phyloP scores from a whole-genome alignment of 2,329 filamentous ascomycete genomes.

The Periglandula ipomoeae region DNA sequence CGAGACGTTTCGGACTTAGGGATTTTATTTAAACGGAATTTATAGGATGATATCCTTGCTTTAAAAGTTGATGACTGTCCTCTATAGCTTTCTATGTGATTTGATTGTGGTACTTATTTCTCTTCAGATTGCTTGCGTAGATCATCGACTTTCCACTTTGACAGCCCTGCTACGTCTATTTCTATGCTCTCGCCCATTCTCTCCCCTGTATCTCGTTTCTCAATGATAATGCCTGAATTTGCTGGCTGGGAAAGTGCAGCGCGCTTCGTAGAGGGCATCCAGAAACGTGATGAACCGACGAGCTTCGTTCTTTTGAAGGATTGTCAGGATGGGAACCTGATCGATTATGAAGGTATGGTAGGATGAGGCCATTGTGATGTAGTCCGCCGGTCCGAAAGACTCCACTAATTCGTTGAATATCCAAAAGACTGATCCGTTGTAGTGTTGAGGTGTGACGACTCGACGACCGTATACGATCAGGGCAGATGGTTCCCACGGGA shows the following conservation, averaged over 20 bases:
- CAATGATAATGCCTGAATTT: slow-evolving; percentile 3
- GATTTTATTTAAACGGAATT: too few relatives aligned
- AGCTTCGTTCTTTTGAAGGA: slow-evolving; percentile 70
- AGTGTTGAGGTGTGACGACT: slow-evolving; percentile 48
- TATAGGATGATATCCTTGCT: too few relatives aligned
- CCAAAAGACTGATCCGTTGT: slow-evolving; percentile 52
- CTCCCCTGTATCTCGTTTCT: slow-evolving; percentile 15
- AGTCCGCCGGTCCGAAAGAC: slow-evolving; percentile 69
- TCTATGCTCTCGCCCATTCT: slow-evolving; percentile 25
- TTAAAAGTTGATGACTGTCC: too few relatives aligned
- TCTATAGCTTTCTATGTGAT: too few relatives aligned
- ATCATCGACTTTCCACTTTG: slow-evolving; percentile 27
- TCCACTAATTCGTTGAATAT: slow-evolving; percentile 60
- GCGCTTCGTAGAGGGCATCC: slow-evolving; percentile 74
- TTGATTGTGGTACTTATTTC: slow-evolving; percentile 4
- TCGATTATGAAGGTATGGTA: slow-evolving; percentile 73
- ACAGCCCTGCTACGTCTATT: slow-evolving; percentile 29
- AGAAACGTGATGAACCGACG: slow-evolving; percentile 71
- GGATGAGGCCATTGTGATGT: slow-evolving; percentile 69
- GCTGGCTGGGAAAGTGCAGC: slow-evolving; percentile 36
- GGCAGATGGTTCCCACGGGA: slow-evolving; percentile 33
- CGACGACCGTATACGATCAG: slow-evolving; percentile 54
- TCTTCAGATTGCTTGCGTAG: slow-evolving; percentile 18
- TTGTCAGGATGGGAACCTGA: slow-evolving; percentile 56
- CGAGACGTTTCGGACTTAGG: too few relatives aligned